phyloP scores from a whole-genome alignment of 352 stramenopile genomes.

The Halophytophthora batemanensis region DNA sequence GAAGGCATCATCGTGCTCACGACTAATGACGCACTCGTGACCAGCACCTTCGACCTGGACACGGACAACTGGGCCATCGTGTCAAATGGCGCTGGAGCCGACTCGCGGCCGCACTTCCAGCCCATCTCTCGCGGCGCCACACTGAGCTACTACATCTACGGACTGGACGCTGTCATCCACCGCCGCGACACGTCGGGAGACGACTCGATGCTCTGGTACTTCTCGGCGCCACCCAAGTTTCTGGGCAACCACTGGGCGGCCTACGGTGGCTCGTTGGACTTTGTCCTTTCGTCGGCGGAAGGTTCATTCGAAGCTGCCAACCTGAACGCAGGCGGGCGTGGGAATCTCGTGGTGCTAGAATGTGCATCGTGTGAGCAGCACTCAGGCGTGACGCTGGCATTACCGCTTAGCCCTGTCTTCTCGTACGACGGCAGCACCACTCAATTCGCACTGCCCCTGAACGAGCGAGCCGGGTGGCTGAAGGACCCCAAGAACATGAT shows the following conservation, averaged over 20 bases:
- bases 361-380: slow-evolving; percentile 84
- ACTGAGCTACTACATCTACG: slow-evolving; percentile 91
- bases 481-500: slow-evolving; percentile 92
- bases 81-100: slow-evolving; percentile 45
- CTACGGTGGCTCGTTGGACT: slow-evolving; percentile 89
- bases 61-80: slow-evolving; percentile 80
- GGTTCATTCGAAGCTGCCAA: slow-evolving; percentile 83
- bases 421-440: slow-evolving; percentile 81
- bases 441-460: slow-evolving; percentile 78
- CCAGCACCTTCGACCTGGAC: slow-evolving; percentile 77
- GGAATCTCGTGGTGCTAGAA: slow-evolving; percentile 82
- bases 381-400: slow-evolving; percentile 78
- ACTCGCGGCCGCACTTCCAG: slow-evolving; percentile 35
- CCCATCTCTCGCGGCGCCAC: slow-evolving; percentile 60
- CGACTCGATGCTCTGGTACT: slow-evolving; percentile 87
- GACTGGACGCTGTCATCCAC: slow-evolving; percentile 63
- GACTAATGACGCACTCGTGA: slow-evolving; percentile 63
- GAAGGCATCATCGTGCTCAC: slow-evolving; percentile 81
- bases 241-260: slow-evolving; percentile 84
- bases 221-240: slow-evolving; percentile 80
- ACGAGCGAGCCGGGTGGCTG: slow-evolving; percentile 83
- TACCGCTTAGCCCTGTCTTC: slow-evolving; percentile 74
- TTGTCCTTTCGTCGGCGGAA: slow-evolving; percentile 88
- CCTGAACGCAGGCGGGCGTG: slow-evolving; percentile 60
- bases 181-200: slow-evolving; percentile 56